These are phyloP conservation scores for Aspergillus pseudoglaucus DNA, from an alignment of 2,329 filamentous ascomycete species.

Conservation along the genomic window DNA sequence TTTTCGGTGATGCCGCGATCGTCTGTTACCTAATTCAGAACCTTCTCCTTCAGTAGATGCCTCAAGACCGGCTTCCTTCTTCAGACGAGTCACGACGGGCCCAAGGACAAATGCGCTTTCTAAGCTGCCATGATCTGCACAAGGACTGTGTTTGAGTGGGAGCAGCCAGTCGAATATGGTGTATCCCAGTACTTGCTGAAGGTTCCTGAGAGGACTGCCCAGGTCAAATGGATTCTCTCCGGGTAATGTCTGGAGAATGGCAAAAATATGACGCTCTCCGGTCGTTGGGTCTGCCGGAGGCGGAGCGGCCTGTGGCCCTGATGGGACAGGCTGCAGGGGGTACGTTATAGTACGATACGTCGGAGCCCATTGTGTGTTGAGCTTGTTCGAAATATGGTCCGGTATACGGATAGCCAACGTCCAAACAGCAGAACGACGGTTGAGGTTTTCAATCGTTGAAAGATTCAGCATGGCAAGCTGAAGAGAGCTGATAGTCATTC, in stretches of 20 bases:
- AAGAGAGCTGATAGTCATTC: conserved; percentile 68
- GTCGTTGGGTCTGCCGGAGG: conserved; percentile 28
- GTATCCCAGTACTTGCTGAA: conserved; percentile 72
- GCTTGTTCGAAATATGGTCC: conserved; percentile 29
- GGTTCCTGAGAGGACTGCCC: conserved; percentile 59
- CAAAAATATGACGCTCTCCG: conserved; percentile 60
- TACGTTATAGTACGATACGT: conserved; percentile 37
- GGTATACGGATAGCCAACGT: conserved; percentile 70
- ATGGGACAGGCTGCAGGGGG: conserved; percentile 26
- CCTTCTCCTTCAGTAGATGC: conserved; percentile 3
- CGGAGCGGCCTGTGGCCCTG: conserved; percentile 10
- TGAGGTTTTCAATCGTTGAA: conserved; percentile 77
- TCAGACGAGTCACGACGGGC: conserved; percentile 52
- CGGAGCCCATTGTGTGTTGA: conserved; percentile 26
- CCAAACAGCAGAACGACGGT: conserved; percentile 55
- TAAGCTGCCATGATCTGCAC: conserved; percentile 58
- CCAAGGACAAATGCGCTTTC: conserved; percentile 65
- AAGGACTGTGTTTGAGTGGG: conserved; percentile 69
- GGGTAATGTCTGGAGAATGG: conserved; percentile 64
- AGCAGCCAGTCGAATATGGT: conserved; percentile 70
- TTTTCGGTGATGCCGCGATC: conserved; percentile 10
- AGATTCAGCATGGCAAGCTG: conserved; percentile 66
- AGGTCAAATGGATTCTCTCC: conserved; percentile 85
- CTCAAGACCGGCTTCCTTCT: conserved; percentile 39
- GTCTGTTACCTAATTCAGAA: not conserved